Evolutionary conservation across 208 protist genomes (phyloP).

Genomic region (Sergeia podlipaevii): DNA sequence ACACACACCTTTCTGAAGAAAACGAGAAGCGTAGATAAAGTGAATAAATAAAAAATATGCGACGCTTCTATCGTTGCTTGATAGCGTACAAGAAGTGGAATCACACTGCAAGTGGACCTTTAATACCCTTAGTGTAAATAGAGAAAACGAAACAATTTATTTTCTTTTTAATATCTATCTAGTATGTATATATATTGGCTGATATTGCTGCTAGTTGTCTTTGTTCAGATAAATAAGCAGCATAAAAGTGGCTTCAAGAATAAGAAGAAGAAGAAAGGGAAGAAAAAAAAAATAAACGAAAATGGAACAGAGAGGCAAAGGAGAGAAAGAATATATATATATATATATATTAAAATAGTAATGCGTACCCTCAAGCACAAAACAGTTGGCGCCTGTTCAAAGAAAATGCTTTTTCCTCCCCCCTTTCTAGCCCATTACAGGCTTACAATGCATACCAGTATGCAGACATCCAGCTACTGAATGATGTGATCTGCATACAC

Average conservation of each 20-base stretch:
- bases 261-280: slow-evolving; percentile 4
- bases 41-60: slow-evolving; percentile 10
- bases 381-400: neutral
- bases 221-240: neutral
- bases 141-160: slow-evolving; percentile 15
- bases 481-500: no score
- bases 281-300: slow-evolving; percentile 10
- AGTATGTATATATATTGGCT: neutral
- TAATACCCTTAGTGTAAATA: neutral
- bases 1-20: neutral
- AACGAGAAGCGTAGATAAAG: slow-evolving; percentile 19
- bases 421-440: neutral
- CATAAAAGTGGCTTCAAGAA: slow-evolving; percentile 10
- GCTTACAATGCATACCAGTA: no score
- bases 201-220: slow-evolving; percentile 6
- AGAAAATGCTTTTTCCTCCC: neutral
- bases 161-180: neutral
- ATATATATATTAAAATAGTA: neutral
- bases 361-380: neutral
- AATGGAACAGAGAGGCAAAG: neutral
- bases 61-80: slow-evolving; percentile 7
- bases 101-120: no score
- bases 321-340: slow-evolving; percentile 6
- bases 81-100: slow-evolving; percentile 7
- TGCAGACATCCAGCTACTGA: no score